Base-by-base conservation (phyloP, 306 rosid species). In the Cicer cuneatum region DNA sequence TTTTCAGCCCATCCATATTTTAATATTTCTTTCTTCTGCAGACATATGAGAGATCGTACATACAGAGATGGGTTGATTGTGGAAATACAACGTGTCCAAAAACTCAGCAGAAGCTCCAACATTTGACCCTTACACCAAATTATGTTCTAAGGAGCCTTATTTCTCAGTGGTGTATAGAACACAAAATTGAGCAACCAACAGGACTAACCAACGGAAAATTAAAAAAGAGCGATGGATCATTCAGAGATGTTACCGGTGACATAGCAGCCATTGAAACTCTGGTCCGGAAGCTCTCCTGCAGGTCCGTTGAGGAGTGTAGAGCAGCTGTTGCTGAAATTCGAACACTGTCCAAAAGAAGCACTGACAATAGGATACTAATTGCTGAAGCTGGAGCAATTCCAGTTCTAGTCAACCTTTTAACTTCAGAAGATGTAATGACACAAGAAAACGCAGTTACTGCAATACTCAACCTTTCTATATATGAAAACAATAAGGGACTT, bases 371-470 rank as follows among this genome's bases (percentile, higher is more conserved):
- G 74, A 90, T 92, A 77, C 84, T 95, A 58, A 86, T 95, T 38
- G 97, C 99, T 19, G 98, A 95, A 86, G 95, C 96, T 15, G 98
- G 97, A 72, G 99, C 90, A 40, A 90, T 95, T 78, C 97, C 97
- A 2, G 81, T 85, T 66, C 86, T 95, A 45, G 97, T 92, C 72
- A 89, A 84, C 82, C 95, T 92, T 72, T 70, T 95, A 83, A 90
- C 98, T 38, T 62, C 94, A 57, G 96, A 83, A 29, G 98, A 95
- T 71, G 87, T 66, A 29, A 29, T 85, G 71, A 90, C 90, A 1
- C 99, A 90, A 80, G 98, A 94, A 76, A 94, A 94, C 75, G 95
- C 97, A 38, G 98, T 94, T 59, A 94, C 99, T 19, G 86, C 99
- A 39, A 87, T 94, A 72, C 96, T 94, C 38, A 94, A 94, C 71